Base-by-base conservation (phyloP, 345 rosid species). In the Psidium friedrichsthalianum region DNA sequence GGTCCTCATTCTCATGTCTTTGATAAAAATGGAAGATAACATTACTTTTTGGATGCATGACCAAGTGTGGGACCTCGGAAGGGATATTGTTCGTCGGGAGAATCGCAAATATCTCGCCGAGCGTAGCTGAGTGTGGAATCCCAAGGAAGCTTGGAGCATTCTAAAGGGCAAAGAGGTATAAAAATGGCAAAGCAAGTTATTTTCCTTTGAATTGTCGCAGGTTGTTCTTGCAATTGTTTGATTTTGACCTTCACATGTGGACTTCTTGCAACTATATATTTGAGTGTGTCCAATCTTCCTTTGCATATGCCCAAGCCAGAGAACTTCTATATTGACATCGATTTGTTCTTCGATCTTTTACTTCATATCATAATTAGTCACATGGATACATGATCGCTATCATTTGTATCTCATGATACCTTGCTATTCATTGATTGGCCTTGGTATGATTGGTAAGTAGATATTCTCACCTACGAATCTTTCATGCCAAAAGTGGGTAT, bases 41-140 rank as follows among this genome's bases (percentile, higher is more conserved):
- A 20, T 20, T 6, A 57, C 15, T 24, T 57, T 57, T 11, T 57
- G 64, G 64, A 57, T 57, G 64, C 29, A 57, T 57, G 29, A 57
- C 15, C 64, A 24, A 57, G 29, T 57, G 29, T 14, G 64, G 3
- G 15, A 57, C 13, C 15, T 57, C 2, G 64, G 64, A 57, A 57
- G 64, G 15, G 15, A 57, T 11, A 57, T 57, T 0, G 64, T 57
- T 7, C 7, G 7, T 57, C 14, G 25, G 25, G 64, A 57, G 29
- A 57, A 57, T 9, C 24, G 1, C 15, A 4, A 10, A 0, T 0
- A 25, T 25, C 29, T 15, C 2, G 11, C 2, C 0, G 0, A 29
- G 0, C 40, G 74, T 6, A 61, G 74, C 0, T 14, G 40, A 29
- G 20, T 61, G 5, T 29, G 11, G 20, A 14, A 61, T 61, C 11